Evolutionary conservation across 2,329 filamentous ascomycete species (phyloP).

Genomic region (Chalara sp.): DNA sequence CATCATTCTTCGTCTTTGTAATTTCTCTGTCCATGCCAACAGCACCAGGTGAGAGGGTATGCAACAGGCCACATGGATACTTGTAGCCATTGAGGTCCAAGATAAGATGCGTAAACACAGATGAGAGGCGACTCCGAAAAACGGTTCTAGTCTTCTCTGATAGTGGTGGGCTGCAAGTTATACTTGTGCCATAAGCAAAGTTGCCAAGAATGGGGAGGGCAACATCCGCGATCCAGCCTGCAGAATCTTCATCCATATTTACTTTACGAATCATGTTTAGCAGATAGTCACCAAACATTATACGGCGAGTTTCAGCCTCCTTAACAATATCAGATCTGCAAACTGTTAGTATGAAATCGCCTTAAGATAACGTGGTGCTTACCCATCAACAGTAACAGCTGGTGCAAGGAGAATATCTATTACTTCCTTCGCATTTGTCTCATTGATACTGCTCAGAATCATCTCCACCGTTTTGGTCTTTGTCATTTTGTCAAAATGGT

Average conservation of each 20-base stretch:
- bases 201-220: conserved; percentile 35
- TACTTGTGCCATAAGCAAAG: conserved; percentile 45
- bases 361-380: conserved; percentile 3
- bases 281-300: conserved; percentile 26
- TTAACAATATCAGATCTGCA: conserved; percentile 13
- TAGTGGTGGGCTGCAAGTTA: conserved; percentile 34
- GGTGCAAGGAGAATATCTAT: conserved; percentile 42
- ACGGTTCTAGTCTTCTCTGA: conserved; percentile 48
- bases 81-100: conserved; percentile 45
- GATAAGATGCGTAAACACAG: conserved; percentile 51
- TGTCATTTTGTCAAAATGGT: conserved; percentile 80
- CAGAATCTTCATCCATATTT: conserved; percentile 15
- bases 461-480: conserved; percentile 80
- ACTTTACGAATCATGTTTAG: conserved; percentile 22
- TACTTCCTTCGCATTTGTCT: conserved; percentile 29
- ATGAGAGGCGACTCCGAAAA: conserved; percentile 49
- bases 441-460: conserved; percentile 18
- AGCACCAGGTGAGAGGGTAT: conserved; percentile 26
- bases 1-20: conserved; percentile 44
- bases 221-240: conserved; percentile 17
- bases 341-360: conserved; percentile 1
- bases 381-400: conserved; percentile 31
- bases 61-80: conserved; percentile 27
- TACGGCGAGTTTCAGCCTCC: conserved; percentile 24
- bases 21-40: conserved; percentile 50